Conservation (phyloP, 1,284 basidiomycete genomes). For the Phenoliferia sp. region DNA sequence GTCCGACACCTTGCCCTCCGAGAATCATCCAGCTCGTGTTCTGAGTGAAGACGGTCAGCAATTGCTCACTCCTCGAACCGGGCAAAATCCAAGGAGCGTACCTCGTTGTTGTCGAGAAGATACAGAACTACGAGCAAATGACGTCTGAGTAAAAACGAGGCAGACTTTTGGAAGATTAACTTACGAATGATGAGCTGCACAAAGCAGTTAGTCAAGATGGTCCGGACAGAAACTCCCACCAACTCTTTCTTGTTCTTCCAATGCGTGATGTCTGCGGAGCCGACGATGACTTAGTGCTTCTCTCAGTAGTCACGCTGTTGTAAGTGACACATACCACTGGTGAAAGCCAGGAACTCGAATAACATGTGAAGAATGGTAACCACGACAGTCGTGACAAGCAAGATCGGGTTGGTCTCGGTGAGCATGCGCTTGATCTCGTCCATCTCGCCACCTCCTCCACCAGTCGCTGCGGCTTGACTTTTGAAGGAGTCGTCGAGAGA, state of each 20-base stretch:
- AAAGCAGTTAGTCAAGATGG: constrained; percentile 82
- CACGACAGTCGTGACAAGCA: constrained; percentile 64
- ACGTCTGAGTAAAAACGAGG: constrained; percentile 42
- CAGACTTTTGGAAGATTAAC: not conserved
- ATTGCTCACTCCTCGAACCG: too few relatives aligned
- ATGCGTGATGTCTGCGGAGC: constrained; percentile 87
- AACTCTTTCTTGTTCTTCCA: constrained; percentile 81
- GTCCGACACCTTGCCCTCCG: constrained; percentile 50
- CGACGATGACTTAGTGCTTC: too few relatives aligned
- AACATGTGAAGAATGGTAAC: constrained; percentile 83
- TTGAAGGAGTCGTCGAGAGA: constrained; percentile 55
- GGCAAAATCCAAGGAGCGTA: too few relatives aligned
- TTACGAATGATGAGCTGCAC: constrained; percentile 53
- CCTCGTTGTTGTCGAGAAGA: constrained; percentile 88
- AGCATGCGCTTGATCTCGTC: constrained; percentile 93
- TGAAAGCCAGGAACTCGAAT: constrained; percentile 93
- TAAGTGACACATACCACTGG: constrained; percentile 49
- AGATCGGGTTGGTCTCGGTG: constrained; percentile 82
- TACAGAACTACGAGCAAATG: constrained; percentile 76
- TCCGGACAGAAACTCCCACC: constrained; percentile 52
- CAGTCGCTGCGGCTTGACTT: constrained; percentile 46
- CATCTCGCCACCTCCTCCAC: constrained; percentile 53
- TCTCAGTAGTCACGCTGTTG: too few relatives aligned
- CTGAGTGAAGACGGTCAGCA: constrained; percentile 39
- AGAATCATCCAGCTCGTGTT: constrained; percentile 83